phyloP scores from a whole-genome alignment of 2,329 filamentous ascomycete genomes.

The Aspergillus clavatus region DNA sequence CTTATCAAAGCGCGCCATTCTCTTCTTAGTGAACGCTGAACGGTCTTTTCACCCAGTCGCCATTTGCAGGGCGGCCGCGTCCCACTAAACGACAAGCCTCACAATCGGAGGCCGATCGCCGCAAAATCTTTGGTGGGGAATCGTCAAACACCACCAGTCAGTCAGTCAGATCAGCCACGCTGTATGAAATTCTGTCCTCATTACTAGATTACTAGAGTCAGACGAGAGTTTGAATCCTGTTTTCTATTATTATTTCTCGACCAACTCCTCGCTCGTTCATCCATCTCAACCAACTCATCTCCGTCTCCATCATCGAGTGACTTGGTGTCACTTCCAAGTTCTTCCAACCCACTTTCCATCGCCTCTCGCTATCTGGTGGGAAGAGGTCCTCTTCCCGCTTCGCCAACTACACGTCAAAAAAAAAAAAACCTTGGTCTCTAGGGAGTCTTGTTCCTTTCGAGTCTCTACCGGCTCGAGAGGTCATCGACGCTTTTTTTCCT shows the following conservation, averaged over 20 bases:
- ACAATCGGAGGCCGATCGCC: conserved; percentile 21
- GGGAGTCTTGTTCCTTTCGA: neutral
- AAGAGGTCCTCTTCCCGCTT: neutral
- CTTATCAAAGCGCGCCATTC: conserved; percentile 4
- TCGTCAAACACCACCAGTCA: conserved; percentile 8
- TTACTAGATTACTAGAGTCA: no score
- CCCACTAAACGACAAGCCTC: conserved; percentile 6
- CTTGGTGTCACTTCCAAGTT: neutral
- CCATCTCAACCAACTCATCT: neutral
- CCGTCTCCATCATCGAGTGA: neutral
- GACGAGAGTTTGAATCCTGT: no score
- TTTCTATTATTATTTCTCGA: conserved; percentile 10
- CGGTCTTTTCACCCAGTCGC: no score
- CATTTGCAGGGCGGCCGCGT: no score
- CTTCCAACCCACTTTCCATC: neutral
- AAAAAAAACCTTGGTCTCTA: neutral
- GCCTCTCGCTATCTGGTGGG: neutral
- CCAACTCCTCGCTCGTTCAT: conserved; percentile 2
- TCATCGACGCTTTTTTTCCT: conserved; percentile 6
- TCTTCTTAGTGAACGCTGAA: no score
- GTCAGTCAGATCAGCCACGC: conserved; percentile 11
- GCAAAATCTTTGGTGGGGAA: conserved; percentile 25
- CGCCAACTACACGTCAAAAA: no score
- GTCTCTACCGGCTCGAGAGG: conserved; percentile 14
- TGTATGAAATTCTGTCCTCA: conserved; percentile 12